phyloP scores from a whole-genome alignment of 2,329 filamentous ascomycete genomes.

The Phyllosticta ampelicida region DNA sequence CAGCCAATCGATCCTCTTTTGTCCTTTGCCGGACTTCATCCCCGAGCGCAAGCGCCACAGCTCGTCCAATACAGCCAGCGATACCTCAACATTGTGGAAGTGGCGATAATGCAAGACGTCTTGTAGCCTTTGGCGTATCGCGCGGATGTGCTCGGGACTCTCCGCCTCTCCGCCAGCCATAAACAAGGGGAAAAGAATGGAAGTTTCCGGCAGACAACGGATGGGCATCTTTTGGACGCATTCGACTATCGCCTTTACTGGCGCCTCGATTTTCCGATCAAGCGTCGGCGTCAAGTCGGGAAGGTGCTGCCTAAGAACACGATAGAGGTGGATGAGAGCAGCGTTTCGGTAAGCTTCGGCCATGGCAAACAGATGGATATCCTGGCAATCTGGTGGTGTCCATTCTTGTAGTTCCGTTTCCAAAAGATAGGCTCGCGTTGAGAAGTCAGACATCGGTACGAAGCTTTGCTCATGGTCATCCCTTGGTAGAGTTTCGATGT shows the following conservation, averaged over 20 bases:
- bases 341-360: slow-evolving; percentile 8
- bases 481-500: slow-evolving; percentile 2
- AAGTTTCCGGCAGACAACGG: slow-evolving; percentile 8
- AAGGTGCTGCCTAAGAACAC: slow-evolving; percentile 4
- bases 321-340: slow-evolving; percentile 9
- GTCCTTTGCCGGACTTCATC: neutral
- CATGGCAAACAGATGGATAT: slow-evolving; percentile 5
- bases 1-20: slow-evolving; percentile 4
- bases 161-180: slow-evolving; percentile 9
- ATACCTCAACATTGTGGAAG: slow-evolving; percentile 10
- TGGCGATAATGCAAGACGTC: slow-evolving; percentile 8
- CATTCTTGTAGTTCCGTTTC: slow-evolving; percentile 8
- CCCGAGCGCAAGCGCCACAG: slow-evolving; percentile 9
- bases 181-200: slow-evolving; percentile 7
- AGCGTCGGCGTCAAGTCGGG: slow-evolving; percentile 5
- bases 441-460: slow-evolving; percentile 6
- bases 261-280: slow-evolving; percentile 6
- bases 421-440: slow-evolving; percentile 1
- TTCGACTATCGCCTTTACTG: slow-evolving; percentile 7
- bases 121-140: slow-evolving; percentile 7
- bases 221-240: slow-evolving; percentile 8
- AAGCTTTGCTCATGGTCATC: neutral
- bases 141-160: slow-evolving; percentile 3
- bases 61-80: slow-evolving; percentile 8
- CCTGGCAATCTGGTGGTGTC: slow-evolving; percentile 6